A percentile compares a stretch with the other conserved stretches of the same genome.
phyloP scores from a whole-genome alignment of 2,329 filamentous ascomycete genomes.

The Cladosporium cucumerinum region DNA sequence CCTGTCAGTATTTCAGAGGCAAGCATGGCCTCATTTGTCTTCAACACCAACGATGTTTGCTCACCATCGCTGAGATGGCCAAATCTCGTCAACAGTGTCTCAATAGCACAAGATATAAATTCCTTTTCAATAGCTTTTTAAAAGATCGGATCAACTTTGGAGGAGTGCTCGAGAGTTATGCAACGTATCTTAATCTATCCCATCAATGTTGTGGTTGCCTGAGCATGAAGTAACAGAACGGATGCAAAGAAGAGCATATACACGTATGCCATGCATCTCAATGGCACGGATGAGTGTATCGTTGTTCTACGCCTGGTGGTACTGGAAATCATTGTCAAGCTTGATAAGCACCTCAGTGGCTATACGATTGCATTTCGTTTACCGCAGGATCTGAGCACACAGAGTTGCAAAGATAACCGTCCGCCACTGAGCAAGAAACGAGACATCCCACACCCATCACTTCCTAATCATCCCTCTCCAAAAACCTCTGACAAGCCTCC shows the following conservation, averaged over 20 bases:
- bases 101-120: too few relatives aligned
- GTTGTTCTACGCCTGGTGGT: background rate
- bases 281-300: background rate
- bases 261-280: background rate
- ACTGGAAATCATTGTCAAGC: background rate
- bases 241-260: background rate
- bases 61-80: too few relatives aligned
- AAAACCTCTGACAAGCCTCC: constrained; percentile 40
- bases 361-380: background rate
- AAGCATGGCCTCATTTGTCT: background rate
- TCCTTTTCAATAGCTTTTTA: too few relatives aligned
- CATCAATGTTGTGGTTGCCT: too few relatives aligned
- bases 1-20: background rate
- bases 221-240: background rate
- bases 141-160: background rate
- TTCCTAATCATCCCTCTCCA: constrained; percentile 38
- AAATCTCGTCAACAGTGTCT: too few relatives aligned
- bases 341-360: background rate
- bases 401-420: background rate
- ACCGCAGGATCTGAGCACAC: background rate
- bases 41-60: too few relatives aligned
- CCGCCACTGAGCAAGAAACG: background rate
- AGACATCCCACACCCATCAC: too few relatives aligned
- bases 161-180: background rate
- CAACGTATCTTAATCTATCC: background rate